Evolutionary conservation across 2,329 filamentous ascomycete species (phyloP).

Genomic region (Raffaelea arxii): DNA sequence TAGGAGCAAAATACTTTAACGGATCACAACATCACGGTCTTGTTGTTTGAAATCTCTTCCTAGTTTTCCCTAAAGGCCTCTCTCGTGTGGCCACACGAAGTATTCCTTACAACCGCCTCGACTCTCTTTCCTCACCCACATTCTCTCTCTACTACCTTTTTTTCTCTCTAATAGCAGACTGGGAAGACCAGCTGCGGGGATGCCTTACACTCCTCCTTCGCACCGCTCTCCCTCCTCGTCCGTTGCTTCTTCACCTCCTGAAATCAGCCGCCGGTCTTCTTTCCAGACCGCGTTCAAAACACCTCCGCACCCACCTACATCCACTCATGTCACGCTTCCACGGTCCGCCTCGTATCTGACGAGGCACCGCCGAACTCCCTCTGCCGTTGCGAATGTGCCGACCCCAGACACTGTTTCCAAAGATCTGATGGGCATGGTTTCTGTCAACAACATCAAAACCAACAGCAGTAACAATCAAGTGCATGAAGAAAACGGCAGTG

Average conservation of each 20-base stretch:
- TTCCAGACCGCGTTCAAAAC: conserved; percentile 32
- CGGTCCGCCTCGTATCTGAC: conserved; percentile 57
- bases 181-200: conserved; percentile 34
- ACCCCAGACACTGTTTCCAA: conserved; percentile 41
- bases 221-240: conserved; percentile 54
- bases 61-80: not conserved
- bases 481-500: conserved; percentile 29
- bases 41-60: not conserved
- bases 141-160: not conserved
- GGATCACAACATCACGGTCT: not conserved
- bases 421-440: conserved; percentile 35
- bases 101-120: conserved; percentile 1
- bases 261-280: conserved; percentile 49
- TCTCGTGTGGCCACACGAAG: conserved; percentile 1
- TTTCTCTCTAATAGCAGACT: not conserved
- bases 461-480: too few relatives aligned
- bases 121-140: too few relatives aligned
- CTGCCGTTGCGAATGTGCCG: conserved; percentile 27
- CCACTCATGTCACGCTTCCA: conserved; percentile 41
- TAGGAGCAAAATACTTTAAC: too few relatives aligned
- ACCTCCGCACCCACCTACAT: conserved; percentile 22
- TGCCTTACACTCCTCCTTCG: conserved; percentile 83
- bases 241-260: conserved; percentile 46
- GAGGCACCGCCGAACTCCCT: conserved; percentile 51
- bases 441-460: conserved; percentile 16